Evolutionary conservation across 345 rosid species (phyloP).

Genomic region (Gossypium anomalum): DNA sequence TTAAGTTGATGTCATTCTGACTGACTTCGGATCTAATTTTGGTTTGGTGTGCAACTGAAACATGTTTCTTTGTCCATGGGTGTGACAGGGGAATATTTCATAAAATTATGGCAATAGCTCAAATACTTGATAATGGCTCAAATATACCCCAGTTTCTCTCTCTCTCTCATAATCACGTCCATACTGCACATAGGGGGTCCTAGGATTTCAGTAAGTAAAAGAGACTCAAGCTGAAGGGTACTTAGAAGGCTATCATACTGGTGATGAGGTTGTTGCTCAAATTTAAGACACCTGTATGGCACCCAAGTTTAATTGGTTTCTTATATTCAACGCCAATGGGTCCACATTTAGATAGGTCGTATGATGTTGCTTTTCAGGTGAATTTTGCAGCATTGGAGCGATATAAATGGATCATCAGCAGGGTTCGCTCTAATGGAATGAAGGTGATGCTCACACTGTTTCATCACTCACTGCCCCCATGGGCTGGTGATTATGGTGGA

Average conservation of each 20-base stretch:
- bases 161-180: background rate
- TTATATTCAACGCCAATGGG: background rate
- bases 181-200: background rate
- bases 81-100: background rate
- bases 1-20: background rate
- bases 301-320: background rate
- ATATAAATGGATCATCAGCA: constrained; percentile 75
- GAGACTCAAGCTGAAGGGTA: background rate
- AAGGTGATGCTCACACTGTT: constrained; percentile 95
- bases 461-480: constrained; percentile 94
- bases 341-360: constrained; percentile 7
- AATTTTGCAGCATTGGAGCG: constrained; percentile 83
- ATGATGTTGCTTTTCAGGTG: constrained; percentile 43
- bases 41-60: constrained; percentile 1
- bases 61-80: background rate
- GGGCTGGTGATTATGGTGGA: constrained; percentile 98
- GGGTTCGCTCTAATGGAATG: constrained; percentile 84
- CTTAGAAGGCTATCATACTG: background rate
- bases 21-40: background rate
- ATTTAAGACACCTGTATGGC: background rate
- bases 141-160: background rate
- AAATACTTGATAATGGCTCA: constrained; percentile 1
- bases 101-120: background rate
- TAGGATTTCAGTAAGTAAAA: background rate
- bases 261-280: background rate